Conservation (phyloP, 495 filamentous ascomycete species). For the Cryomyces minteri region DNA sequence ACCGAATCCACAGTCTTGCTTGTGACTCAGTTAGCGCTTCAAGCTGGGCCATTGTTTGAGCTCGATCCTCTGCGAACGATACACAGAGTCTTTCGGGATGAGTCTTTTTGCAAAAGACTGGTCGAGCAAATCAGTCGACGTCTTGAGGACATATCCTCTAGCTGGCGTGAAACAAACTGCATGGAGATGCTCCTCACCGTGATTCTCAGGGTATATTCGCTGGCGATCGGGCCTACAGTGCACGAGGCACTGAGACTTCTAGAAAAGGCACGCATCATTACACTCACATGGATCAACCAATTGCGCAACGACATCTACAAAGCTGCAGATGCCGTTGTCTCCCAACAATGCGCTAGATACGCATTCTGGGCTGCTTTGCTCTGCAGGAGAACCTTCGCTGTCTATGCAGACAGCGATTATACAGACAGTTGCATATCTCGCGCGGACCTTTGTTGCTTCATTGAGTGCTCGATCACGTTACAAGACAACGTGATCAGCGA, state of each 20-base stretch:
- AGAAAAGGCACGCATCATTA: conserved; percentile 6
- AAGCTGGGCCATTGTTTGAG: conserved; percentile 25
- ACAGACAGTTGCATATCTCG: not conserved
- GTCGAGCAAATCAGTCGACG: conserved; percentile 23
- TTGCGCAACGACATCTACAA: conserved; percentile 27
- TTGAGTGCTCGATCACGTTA: conserved; percentile 22
- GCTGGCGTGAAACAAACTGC: conserved; percentile 32
- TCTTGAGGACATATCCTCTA: conserved; percentile 22
- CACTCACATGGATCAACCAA: conserved; percentile 23
- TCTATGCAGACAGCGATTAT: conserved; percentile 5
- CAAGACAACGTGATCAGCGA: conserved; percentile 23
- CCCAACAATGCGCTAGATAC: conserved; percentile 20
- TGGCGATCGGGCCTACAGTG: conserved; percentile 8
- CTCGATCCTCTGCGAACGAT: conserved; percentile 18
- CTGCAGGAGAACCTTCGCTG: conserved; percentile 28
- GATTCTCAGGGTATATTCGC: conserved; percentile 13
- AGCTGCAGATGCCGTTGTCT: conserved; percentile 21
- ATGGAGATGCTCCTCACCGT: conserved; percentile 32
- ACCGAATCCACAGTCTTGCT: conserved; percentile 24
- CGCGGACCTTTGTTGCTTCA: conserved; percentile 10
- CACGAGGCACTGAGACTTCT: conserved; percentile 10
- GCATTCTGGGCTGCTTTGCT: conserved; percentile 30
- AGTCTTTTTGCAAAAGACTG: conserved; percentile 25
- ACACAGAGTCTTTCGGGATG: conserved; percentile 28
- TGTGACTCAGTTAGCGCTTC: conserved; percentile 24